These are phyloP conservation scores for Wickerhamiella vanderwaltii DNA, from an alignment of 805 yeast genomes.

Conservation along the genomic window DNA sequence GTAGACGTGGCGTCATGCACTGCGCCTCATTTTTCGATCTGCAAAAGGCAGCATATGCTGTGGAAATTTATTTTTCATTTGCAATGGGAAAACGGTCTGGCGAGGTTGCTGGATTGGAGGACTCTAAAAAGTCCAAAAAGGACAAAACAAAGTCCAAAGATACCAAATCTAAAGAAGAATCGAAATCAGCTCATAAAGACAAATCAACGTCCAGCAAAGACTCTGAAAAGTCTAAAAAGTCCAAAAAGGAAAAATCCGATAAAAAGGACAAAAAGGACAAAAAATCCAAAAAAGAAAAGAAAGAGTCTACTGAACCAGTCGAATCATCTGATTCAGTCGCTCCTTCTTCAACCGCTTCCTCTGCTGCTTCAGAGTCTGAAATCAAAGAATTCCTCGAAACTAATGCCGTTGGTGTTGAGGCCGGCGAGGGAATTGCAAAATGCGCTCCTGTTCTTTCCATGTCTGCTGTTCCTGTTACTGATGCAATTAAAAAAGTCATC, in stretches of 20 bases:
- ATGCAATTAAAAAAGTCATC: conserved; percentile 47
- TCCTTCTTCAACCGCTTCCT: neutral
- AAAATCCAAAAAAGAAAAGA: conserved; percentile 26
- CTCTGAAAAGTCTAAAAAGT: conserved; percentile 28
- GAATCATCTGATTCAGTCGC: conserved; percentile 22
- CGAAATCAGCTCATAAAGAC: conserved; percentile 22
- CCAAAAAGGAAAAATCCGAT: conserved; percentile 31
- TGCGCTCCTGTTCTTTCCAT: conserved; percentile 64
- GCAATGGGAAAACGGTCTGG: conserved; percentile 6
- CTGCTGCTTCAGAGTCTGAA: conserved; percentile 31
- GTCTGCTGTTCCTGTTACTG: conserved; percentile 43
- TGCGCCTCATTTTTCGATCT: neutral
- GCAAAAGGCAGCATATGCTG: too few species aligned
- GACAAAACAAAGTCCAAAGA: conserved; percentile 4
- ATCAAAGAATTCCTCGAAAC: conserved; percentile 49
- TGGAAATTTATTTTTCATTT: conserved; percentile 4
- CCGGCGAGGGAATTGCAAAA: conserved; percentile 25
- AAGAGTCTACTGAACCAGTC: conserved; percentile 17
- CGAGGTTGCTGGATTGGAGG: conserved; percentile 1
- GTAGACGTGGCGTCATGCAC: conserved; percentile 5
- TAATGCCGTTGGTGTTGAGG: conserved; percentile 74
- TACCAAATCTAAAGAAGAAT: conserved; percentile 11
- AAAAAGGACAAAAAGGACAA: conserved; percentile 26
- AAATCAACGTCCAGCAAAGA: conserved; percentile 23
- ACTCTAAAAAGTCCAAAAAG: neutral